Percentiles rank a stretch among this genome's conserved stretches.
phyloP scores from a whole-genome alignment of 2,329 filamentous ascomycete species.

The Byssothecium circinans region DNA sequence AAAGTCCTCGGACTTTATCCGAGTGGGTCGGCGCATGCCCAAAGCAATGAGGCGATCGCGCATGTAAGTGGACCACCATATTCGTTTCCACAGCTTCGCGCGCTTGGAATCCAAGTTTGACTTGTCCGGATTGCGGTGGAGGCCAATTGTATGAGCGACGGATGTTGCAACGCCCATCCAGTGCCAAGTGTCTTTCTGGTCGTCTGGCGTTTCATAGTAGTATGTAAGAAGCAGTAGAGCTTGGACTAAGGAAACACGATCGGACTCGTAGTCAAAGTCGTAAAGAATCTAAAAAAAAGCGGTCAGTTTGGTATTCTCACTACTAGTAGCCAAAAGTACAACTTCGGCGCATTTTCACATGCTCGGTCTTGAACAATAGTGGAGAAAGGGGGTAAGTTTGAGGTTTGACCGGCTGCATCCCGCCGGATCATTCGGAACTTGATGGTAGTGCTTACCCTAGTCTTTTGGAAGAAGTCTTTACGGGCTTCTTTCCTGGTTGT shows the following conservation, averaged over 20 bases:
- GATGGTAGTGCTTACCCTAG: slow-evolving; percentile 63
- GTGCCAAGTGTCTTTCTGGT: slow-evolving; percentile 97
- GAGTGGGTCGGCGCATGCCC: slow-evolving; percentile 88
- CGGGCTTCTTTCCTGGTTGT: slow-evolving; percentile 76
- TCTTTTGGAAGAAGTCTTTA: slow-evolving; percentile 86
- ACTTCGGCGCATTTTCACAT: background rate
- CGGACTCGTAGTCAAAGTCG: slow-evolving; percentile 92
- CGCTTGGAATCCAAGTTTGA: slow-evolving; percentile 73
- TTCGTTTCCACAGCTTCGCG: slow-evolving; percentile 86
- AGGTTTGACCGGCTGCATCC: too few relatives aligned
- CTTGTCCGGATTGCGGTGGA: slow-evolving; percentile 81
- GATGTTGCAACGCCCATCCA: slow-evolving; percentile 98
- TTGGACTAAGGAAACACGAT: slow-evolving; percentile 86
- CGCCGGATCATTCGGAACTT: too few relatives aligned
- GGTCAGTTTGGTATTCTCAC: background rate
- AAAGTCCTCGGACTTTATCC: slow-evolving; percentile 91
- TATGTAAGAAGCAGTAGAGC: slow-evolving; percentile 90
- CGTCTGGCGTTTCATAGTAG: slow-evolving; percentile 96
- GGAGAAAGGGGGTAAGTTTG: too few relatives aligned
- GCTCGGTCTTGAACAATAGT: too few relatives aligned
- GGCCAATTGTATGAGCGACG: slow-evolving; percentile 86
- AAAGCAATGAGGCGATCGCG: slow-evolving; percentile 88
- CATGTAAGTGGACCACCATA: slow-evolving; percentile 99
- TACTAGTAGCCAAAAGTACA: too few relatives aligned
- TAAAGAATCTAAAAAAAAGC: slow-evolving; percentile 67